Evolutionary conservation across 1,139 yeast genomes (phyloP).

Genomic region (Kurtzmaniella quercitrusa): DNA sequence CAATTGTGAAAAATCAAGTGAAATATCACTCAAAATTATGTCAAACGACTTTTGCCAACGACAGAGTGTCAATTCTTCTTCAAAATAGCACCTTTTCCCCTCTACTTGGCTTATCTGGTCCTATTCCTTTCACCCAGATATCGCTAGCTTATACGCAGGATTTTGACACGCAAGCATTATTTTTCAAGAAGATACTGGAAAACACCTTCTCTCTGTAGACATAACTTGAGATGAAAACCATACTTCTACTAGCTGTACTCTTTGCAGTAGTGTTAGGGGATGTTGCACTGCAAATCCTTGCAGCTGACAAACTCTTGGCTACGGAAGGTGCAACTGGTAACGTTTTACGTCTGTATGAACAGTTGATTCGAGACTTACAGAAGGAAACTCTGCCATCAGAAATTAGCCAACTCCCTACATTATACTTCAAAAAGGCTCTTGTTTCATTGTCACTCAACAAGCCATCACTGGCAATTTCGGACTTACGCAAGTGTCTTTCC

Average conservation of each 20-base stretch:
- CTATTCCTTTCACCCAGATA: too few relatives aligned
- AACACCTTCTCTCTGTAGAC: not conserved
- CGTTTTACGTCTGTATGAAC: constrained; percentile 23
- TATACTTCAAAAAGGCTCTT: constrained; percentile 51
- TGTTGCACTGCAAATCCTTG: constrained; percentile 2
- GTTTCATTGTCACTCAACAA: constrained; percentile 49
- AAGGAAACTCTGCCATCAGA: constrained; percentile 2
- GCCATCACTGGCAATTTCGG: constrained; percentile 44
- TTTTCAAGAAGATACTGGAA: not conserved
- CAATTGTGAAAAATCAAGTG: not conserved
- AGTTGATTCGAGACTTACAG: constrained; percentile 14
- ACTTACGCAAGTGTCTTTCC: constrained; percentile 39
- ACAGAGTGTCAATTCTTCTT: too few relatives aligned
- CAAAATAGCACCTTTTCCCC: not conserved
- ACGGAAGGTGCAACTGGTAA: constrained; percentile 24
- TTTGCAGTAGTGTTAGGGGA: constrained; percentile 1
- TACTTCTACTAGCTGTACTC: not conserved
- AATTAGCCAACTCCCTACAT: constrained; percentile 23
- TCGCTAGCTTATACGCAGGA: not conserved
- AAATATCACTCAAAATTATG: not conserved
- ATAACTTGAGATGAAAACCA: not conserved
- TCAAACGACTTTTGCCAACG: too few relatives aligned
- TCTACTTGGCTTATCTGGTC: too few relatives aligned
- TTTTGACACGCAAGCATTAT: not conserved
- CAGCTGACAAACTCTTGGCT: constrained; percentile 13